Evolutionary conservation across 2,329 filamentous ascomycete genomes (phyloP).

Genomic region (Trichoderma sp.): DNA sequence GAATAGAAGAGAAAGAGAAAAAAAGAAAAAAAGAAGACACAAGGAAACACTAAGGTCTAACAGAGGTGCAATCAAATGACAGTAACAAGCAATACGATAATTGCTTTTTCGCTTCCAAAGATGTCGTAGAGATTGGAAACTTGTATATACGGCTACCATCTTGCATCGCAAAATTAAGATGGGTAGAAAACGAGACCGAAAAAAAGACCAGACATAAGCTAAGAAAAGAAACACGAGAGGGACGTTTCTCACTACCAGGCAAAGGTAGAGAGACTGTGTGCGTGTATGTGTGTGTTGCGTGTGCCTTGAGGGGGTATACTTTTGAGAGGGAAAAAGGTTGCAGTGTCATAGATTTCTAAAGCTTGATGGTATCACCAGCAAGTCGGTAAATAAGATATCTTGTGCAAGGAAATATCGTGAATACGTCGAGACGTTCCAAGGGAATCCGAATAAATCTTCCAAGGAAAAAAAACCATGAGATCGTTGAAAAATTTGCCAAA

Average conservation of each 20-base stretch:
- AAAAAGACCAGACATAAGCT: background rate
- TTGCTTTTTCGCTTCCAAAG: background rate
- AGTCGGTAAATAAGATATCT: conserved; percentile 6
- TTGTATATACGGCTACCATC: background rate
- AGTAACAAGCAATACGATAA: background rate
- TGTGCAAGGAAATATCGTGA: conserved; percentile 18
- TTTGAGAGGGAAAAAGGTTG: background rate
- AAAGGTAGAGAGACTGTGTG: background rate
- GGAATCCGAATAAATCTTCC: background rate
- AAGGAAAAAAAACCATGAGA: conserved; percentile 6
- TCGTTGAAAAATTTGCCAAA: background rate
- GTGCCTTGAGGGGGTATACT: conserved; percentile 13
- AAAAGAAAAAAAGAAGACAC: background rate
- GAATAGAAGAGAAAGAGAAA: background rate
- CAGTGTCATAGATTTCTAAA: conserved; percentile 6
- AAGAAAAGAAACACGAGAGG: background rate
- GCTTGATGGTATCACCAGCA: background rate
- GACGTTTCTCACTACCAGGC: background rate
- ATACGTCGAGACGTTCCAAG: conserved; percentile 20
- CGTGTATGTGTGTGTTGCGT: background rate
- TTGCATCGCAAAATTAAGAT: background rate
- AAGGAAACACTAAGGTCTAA: conserved; percentile 4
- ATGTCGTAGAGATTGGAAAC: background rate
- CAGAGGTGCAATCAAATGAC: background rate
- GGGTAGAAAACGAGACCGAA: background rate